phyloP scores from a whole-genome alignment of 257 asterid species.

The Schizonepeta tenuifolia region DNA sequence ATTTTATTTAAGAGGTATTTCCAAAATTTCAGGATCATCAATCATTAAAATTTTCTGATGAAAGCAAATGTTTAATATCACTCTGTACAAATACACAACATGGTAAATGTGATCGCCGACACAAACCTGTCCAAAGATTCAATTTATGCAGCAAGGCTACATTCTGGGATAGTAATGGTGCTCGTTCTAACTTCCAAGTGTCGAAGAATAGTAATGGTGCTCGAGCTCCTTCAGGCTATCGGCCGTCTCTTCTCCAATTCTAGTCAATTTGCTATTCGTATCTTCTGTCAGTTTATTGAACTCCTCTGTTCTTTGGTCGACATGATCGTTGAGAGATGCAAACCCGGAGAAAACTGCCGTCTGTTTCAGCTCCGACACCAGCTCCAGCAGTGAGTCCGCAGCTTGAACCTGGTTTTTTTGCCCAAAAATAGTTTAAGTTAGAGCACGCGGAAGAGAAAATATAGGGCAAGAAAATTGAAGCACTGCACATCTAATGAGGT shows the following conservation, averaged over 20 bases:
- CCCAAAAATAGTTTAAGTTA: constrained; percentile 19
- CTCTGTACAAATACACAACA: no score
- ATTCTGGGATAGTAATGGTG: background rate
- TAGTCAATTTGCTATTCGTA: constrained; percentile 55
- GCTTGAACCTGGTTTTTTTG: constrained; percentile 72
- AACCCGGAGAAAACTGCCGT: constrained; percentile 87
- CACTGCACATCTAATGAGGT: background rate
- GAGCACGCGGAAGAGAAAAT: background rate
- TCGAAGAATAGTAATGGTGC: constrained; percentile 76
- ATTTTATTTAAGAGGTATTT: no score
- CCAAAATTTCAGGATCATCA: constrained; percentile 34
- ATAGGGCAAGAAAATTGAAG: background rate
- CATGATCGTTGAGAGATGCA: constrained; percentile 85
- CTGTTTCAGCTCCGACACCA: constrained; percentile 92
- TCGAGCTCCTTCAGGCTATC: constrained; percentile 83
- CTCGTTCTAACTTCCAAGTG: constrained; percentile 48
- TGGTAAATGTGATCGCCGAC: background rate
- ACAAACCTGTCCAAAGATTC: no score
- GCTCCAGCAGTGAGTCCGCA: constrained; percentile 83
- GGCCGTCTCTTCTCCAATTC: constrained; percentile 84
- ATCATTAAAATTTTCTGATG: background rate
- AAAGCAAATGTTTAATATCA: no score
- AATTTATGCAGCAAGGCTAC: background rate
- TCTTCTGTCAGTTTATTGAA: constrained; percentile 63
- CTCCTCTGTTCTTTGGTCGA: constrained; percentile 79